Evolutionary conservation across 495 filamentous ascomycete species (phyloP), one percentile per base, ranked within the genome.

Genomic region (Tuber brumale): DNA sequence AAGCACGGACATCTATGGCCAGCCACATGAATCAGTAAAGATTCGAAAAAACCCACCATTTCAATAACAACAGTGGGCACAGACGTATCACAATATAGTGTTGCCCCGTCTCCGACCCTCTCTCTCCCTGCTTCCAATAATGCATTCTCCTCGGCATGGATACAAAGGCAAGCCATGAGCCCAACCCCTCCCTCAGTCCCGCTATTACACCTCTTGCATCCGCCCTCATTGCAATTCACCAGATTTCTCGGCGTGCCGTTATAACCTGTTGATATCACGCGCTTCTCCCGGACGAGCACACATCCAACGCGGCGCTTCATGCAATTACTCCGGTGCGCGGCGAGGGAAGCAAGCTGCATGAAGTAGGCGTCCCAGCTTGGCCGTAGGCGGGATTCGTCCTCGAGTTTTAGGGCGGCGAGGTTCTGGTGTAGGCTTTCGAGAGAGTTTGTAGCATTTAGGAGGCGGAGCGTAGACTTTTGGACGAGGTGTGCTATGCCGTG

Each of bases 301-400:
- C 93, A 97, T 9, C 95, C 95, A 37, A 99, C 95, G 74, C 94
- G 89, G 42, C 95, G 88, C 85, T 97, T 97, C 95, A 99, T 99
- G 86, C 95, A 99, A 83, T 99, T 99, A 84, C 91, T 92, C 78
- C 95, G 88, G 77, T 92, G 93, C 3, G 95, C 93, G 14, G 95
- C 95, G 70, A 98, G 90, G 23, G 93, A 95, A 14, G 95, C 94
- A 9, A 99, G 87, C 74, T 92, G 88, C 95, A 99, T 99, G 84
- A 99, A 99, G 85, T 99, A 99, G 78, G 93, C 89, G 84, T 99
- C 95, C 95, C 95, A 99, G 75, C 88, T 92, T n/a, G 95, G 95
- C 1, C 95, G 89, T 42, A 98, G 85, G 5, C 95, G 91, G 80
- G 92, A 87, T 45, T 91, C 89, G 83, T 95, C 89, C 18, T 92